Percentiles rank a stretch among this genome's conserved stretches.
These are phyloP conservation scores for Aphanoascus verrucosus DNA, from an alignment of 2,329 filamentous ascomycete genomes.

Conservation along the genomic window DNA sequence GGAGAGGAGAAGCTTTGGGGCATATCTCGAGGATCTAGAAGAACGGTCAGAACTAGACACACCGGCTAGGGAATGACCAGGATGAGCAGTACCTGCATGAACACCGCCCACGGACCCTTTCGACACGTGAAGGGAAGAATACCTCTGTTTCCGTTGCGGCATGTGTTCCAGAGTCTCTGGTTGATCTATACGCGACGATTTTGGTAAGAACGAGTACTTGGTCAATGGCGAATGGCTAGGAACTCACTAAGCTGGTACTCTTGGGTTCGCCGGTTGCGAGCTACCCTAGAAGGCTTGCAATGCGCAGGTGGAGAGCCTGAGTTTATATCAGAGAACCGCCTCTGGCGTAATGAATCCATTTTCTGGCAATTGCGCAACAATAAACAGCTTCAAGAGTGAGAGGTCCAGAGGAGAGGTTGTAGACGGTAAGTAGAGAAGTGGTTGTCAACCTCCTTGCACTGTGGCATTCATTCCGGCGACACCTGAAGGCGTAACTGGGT, in stretches of 20 bases:
- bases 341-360: background rate
- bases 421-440: background rate
- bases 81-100: background rate
- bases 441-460: background rate
- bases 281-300: background rate
- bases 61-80: no score
- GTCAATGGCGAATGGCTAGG: background rate
- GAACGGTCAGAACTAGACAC: background rate
- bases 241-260: background rate
- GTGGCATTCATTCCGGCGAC: background rate
- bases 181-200: background rate
- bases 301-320: background rate
- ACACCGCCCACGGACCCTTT: background rate
- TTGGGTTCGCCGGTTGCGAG: background rate
- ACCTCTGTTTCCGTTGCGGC: background rate
- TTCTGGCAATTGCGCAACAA: background rate
- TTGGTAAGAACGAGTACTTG: background rate
- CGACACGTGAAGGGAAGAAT: constrained; percentile 4
- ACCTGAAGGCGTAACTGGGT: background rate
- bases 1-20: background rate
- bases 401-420: background rate
- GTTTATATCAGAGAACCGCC: background rate
- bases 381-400: background rate
- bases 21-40: constrained; percentile 4
- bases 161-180: background rate